A percentile compares a stretch with the other conserved stretches of the same genome.
phyloP scores from a whole-genome alignment of 371 early-diverging fungal species.

The Smittium culicis region DNA sequence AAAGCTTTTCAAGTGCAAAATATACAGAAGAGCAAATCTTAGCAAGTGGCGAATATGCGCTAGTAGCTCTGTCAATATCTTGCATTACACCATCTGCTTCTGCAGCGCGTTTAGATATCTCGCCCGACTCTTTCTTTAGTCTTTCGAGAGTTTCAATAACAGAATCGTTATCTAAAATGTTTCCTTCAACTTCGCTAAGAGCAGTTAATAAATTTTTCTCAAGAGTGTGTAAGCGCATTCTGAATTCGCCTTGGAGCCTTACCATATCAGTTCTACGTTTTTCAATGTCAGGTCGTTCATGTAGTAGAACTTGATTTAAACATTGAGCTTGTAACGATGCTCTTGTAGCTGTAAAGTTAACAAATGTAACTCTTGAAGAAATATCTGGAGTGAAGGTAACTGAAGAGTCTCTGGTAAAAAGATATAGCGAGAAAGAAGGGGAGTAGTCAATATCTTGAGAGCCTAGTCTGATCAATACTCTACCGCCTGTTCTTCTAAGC shows the following conservation, averaged over 20 bases:
- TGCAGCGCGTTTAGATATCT: constrained; percentile 78
- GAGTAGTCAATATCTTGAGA: constrained; percentile 97
- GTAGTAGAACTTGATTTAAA: constrained; percentile 83
- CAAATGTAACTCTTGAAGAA: constrained; percentile 92
- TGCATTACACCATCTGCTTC: constrained; percentile 90
- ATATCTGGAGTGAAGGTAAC: constrained; percentile 90
- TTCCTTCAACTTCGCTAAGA: constrained; percentile 86
- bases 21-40: constrained; percentile 83
- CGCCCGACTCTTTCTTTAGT: constrained; percentile 88
- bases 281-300: constrained; percentile 91
- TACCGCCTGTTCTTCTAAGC: constrained; percentile 89
- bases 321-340: constrained; percentile 92
- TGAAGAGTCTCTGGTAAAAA: constrained; percentile 86
- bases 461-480: constrained; percentile 89
- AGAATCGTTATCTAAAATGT: constrained; percentile 91
- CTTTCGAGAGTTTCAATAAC: constrained; percentile 88
- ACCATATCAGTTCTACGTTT: constrained; percentile 80
- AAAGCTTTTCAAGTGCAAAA: constrained; percentile 90
- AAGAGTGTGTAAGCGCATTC: constrained; percentile 75
- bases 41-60: constrained; percentile 81
- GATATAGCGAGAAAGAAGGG: constrained; percentile 85
- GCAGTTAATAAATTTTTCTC: constrained; percentile 89
- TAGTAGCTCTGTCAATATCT: constrained; percentile 85
- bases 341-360: constrained; percentile 95
- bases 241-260: constrained; percentile 93